Percentiles rank a stretch among this genome's conserved stretches.
phyloP scores from a whole-genome alignment of 2,329 filamentous ascomycete genomes.

The Seiridium unicorne region DNA sequence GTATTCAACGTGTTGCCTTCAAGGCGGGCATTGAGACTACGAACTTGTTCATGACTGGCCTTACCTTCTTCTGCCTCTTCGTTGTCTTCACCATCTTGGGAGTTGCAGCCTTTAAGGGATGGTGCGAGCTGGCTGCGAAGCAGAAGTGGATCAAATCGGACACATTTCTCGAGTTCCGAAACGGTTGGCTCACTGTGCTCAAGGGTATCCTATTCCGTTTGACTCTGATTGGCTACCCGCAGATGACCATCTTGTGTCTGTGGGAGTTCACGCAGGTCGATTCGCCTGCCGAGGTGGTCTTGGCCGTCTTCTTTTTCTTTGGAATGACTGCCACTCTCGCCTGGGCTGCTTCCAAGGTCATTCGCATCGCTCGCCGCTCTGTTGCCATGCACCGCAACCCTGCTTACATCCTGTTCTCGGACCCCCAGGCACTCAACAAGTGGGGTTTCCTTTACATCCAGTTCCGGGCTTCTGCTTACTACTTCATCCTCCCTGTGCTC shows the following conservation, averaged over 20 bases:
- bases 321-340: slow-evolving; percentile 70
- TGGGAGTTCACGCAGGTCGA: slow-evolving; percentile 82
- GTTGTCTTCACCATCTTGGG: slow-evolving; percentile 67
- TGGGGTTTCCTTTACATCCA: slow-evolving; percentile 92
- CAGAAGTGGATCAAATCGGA: slow-evolving; percentile 73
- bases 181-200: slow-evolving; percentile 80
- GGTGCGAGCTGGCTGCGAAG: slow-evolving; percentile 70
- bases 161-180: slow-evolving; percentile 83
- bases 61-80: slow-evolving; percentile 80
- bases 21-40: slow-evolving; percentile 73
- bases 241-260: slow-evolving; percentile 79
- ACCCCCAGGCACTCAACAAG: slow-evolving; percentile 81
- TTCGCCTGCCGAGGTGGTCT: slow-evolving; percentile 73
- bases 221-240: slow-evolving; percentile 79
- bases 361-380: slow-evolving; percentile 76
- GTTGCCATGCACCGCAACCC: slow-evolving; percentile 87
- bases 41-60: slow-evolving; percentile 82
- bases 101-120: slow-evolving; percentile 72
- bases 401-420: slow-evolving; percentile 86
- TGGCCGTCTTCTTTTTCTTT: slow-evolving; percentile 79
- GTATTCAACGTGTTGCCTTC: slow-evolving; percentile 83
- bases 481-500: slow-evolving; percentile 77
- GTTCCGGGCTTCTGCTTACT: slow-evolving; percentile 85
- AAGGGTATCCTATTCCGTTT: slow-evolving; percentile 85
- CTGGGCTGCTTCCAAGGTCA: slow-evolving; percentile 81